A percentile compares a stretch with the other conserved stretches of the same genome.
These are phyloP conservation scores for Infundibulicybe gibba DNA, from an alignment of 768 basidiomycete genomes.

Conservation along the genomic window DNA sequence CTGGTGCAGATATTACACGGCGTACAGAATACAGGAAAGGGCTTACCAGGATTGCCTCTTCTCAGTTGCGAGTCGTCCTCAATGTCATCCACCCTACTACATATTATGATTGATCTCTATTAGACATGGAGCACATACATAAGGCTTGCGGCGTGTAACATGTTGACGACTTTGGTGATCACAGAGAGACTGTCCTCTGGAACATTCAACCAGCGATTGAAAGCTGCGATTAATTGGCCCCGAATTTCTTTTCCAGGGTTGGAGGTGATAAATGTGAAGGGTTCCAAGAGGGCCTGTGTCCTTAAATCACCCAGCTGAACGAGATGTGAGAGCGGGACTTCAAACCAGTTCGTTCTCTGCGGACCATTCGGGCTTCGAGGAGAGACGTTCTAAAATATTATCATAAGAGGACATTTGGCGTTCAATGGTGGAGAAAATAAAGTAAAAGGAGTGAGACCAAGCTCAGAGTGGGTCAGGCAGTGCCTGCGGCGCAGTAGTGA, in stretches of 20 bases:
- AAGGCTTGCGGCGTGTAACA: constrained; percentile 93
- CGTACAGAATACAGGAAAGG: not conserved
- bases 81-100: constrained; percentile 78
- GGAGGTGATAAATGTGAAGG: constrained; percentile 62
- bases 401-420: constrained; percentile 35
- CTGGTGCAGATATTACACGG: constrained; percentile 28
- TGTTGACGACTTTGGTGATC: constrained; percentile 82
- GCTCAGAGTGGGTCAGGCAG: not conserved
- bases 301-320: not conserved
- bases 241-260: constrained; percentile 94
- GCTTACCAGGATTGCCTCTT: constrained; percentile 74
- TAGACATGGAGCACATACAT: constrained; percentile 45
- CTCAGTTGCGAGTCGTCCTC: constrained; percentile 68
- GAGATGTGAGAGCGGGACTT: not conserved
- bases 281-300: constrained; percentile 66
- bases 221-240: constrained; percentile 82
- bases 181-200: constrained; percentile 64
- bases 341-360: constrained; percentile 27
- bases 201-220: constrained; percentile 90
- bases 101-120: not conserved
- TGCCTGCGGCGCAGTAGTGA: not conserved
- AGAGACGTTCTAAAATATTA: constrained; percentile 30
- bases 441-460: not conserved
- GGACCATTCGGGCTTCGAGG: constrained; percentile 31
- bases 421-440: not conserved